Evolutionary conservation across 495 filamentous ascomycete genomes (phyloP), one percentile per base, ranked within the genome.

Genomic region (Hapsidospora chrysogenum): DNA sequence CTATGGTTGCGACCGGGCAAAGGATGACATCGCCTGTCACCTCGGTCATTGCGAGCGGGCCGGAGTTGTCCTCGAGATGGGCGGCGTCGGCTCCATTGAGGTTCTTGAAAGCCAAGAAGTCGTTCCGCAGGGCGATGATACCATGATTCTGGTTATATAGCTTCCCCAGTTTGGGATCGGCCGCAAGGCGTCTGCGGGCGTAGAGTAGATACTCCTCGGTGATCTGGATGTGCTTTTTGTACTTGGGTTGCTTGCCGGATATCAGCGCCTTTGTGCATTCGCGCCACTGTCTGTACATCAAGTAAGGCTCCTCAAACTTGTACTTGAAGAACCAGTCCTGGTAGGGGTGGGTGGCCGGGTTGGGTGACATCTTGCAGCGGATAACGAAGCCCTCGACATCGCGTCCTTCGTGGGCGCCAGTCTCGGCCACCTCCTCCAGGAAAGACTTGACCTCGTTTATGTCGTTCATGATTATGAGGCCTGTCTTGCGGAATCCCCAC

Each of bases 311-410:
- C 51, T 97, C 89, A 35, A 96, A 97, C 60, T 97, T 97, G 68
- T 84, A 97, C 53, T 97, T 97, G 75, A 96, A 97, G 59, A 97
- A 96, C 87, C 87, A 97, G 52, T 96, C 83, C 13, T 68, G 61
- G 57, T 72, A 89, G 4, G 51, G 41, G 0, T 56, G 43, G 27
- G 51, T 53, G 2, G 47, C 47, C 1, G 41, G 43, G 6, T 56
- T 35, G 8, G 48, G 39, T 1, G 57, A 47, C 40, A 74, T 70
- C 50, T 82, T 76, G 59, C 89, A 96, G 36, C 89, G 78, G 38
- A 97, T 80, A 36, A 97, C 89, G 44, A 97, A 97, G 2, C 89
- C 89, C 52, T 97, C 89, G 2, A 93, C 87, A 42, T 96, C 85
- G 35, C 84, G 77, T 7, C 83, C 87, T 41, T 76, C 75, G 56